phyloP scores from a whole-genome alignment of 768 basidiomycete species.

The Dacryopinax primogenitus region DNA sequence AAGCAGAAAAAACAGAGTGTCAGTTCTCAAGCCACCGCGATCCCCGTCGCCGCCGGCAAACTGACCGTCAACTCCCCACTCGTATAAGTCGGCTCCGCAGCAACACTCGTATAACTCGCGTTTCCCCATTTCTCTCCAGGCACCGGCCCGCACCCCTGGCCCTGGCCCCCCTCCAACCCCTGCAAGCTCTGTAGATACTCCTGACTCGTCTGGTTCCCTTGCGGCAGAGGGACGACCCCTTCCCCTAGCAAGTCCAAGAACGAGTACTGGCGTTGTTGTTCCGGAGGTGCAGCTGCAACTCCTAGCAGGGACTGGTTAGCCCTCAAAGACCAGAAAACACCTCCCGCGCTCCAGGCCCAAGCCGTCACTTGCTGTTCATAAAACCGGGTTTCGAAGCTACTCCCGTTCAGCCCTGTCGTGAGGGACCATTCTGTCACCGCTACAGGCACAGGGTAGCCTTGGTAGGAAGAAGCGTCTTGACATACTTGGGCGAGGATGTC shows the following conservation, averaged over 20 bases:
- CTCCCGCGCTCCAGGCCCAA: constrained; percentile 19
- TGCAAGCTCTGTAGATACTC: too few relatives aligned
- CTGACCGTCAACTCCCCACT: background rate
- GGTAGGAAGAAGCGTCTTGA: constrained; percentile 13
- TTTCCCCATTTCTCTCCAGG: background rate
- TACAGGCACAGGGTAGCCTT: constrained; percentile 17
- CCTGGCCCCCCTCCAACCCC: background rate
- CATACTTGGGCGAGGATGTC: constrained; percentile 20
- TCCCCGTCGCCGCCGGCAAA: too few relatives aligned
- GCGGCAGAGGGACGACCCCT: background rate
- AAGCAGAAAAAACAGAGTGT: too few relatives aligned
- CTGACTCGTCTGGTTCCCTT: background rate
- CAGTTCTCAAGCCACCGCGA: too few relatives aligned
- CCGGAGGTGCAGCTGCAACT: background rate
- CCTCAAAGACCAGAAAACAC: constrained; percentile 11
- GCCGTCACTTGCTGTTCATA: constrained; percentile 19
- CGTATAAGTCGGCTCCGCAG: background rate
- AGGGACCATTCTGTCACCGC: constrained; percentile 10
- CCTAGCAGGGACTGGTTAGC: background rate
- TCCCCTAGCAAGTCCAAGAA: background rate
- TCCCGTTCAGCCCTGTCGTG: constrained; percentile 20
- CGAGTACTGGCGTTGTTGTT: background rate
- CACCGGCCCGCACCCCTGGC: background rate
- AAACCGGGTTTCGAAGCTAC: constrained; percentile 19
- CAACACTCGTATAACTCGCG: background rate